Percentiles rank a stretch among this genome's conserved stretches.
Evolutionary conservation across 1,139 yeast genomes (phyloP).

Genomic region (Geotrichum fermentans): DNA sequence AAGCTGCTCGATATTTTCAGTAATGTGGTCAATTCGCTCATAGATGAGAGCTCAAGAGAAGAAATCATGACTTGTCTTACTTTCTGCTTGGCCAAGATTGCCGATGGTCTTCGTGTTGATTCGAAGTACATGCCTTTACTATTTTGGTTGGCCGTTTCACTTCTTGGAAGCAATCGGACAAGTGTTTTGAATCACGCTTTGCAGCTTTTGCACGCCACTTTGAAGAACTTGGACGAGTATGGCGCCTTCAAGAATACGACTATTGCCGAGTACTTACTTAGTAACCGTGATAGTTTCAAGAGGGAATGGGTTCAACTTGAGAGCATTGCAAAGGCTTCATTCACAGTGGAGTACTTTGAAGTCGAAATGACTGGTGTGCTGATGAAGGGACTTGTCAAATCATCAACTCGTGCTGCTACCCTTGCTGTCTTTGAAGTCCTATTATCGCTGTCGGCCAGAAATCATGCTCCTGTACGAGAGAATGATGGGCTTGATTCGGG

Average conservation of each 20-base stretch:
- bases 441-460: conserved; percentile 46
- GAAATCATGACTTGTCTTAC: conserved; percentile 37
- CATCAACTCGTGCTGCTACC: conserved; percentile 58
- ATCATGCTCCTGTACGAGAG: conserved; percentile 23
- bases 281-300: conserved; percentile 42
- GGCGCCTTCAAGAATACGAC: conserved; percentile 29
- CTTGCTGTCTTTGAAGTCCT: conserved; percentile 48
- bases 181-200: conserved; percentile 29
- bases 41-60: conserved; percentile 37
- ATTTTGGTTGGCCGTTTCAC: conserved; percentile 59
- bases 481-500: conserved; percentile 8
- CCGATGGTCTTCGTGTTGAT: conserved; percentile 55
- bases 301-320: conserved; percentile 48
- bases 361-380: conserved; percentile 50
- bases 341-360: conserved; percentile 49
- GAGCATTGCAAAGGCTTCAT: conserved; percentile 40
- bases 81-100: conserved; percentile 50
- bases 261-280: conserved; percentile 37
- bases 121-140: conserved; percentile 54
- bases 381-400: conserved; percentile 59
- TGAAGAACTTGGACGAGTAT: conserved; percentile 30
- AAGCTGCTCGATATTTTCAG: conserved; percentile 38
- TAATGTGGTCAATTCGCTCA: conserved; percentile 33
- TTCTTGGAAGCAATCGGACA: conserved; percentile 34
- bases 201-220: conserved; percentile 28